Evolutionary conservation across 2,329 filamentous ascomycete genomes (phyloP).

Genomic region (Aspergillus vadensis): DNA sequence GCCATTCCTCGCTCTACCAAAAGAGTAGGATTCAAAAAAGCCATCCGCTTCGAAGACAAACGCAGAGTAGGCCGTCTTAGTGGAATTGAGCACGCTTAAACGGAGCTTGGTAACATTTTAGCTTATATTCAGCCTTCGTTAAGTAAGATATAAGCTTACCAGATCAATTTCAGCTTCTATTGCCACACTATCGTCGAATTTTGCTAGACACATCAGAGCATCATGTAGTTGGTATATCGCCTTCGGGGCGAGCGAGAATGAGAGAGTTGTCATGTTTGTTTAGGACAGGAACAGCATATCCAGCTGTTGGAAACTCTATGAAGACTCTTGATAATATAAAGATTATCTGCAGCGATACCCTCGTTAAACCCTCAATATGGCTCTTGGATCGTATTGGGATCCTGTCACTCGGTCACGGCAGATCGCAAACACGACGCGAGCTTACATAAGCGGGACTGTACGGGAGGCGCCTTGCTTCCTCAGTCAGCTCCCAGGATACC

Average conservation of each 20-base stretch:
- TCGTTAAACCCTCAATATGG: background rate
- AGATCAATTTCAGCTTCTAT: slow-evolving; percentile 62
- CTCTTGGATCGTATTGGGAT: background rate
- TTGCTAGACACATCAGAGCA: slow-evolving; percentile 60
- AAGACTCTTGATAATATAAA: no score
- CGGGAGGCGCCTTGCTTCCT: background rate
- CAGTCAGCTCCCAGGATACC: background rate
- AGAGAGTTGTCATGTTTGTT: slow-evolving; percentile 37
- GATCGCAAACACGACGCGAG: slow-evolving; percentile 18
- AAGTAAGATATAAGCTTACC: slow-evolving; percentile 15
- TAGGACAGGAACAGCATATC: no score
- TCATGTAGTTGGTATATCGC: slow-evolving; percentile 61
- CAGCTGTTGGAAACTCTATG: background rate
- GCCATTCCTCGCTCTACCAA: slow-evolving; percentile 37
- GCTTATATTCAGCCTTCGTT: background rate
- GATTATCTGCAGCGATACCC: background rate
- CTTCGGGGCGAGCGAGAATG: slow-evolving; percentile 59
- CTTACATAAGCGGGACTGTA: slow-evolving; percentile 23
- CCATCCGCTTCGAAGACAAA: slow-evolving; percentile 56
- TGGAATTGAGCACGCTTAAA: slow-evolving; percentile 62
- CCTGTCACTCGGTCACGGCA: slow-evolving; percentile 1
- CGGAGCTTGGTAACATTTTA: slow-evolving; percentile 51
- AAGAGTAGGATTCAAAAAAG: slow-evolving; percentile 64
- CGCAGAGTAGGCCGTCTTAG: slow-evolving; percentile 65
- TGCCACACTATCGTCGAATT: slow-evolving; percentile 64